Evolutionary conservation across 305 asterid species (phyloP).

Genomic region (Fraxinus baroniana): DNA sequence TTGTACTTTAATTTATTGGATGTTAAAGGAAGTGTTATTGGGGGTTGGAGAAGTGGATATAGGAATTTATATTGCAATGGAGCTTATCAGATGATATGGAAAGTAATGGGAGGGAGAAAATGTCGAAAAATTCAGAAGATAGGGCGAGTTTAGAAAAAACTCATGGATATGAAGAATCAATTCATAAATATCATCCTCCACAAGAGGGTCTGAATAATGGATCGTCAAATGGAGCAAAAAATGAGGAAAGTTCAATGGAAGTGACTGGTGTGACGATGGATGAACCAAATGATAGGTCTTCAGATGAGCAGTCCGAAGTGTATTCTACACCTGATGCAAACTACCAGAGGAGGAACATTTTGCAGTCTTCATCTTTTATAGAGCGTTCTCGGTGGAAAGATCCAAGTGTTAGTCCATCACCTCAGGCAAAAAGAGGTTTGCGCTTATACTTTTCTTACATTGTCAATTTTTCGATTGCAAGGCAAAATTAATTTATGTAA

Average conservation of each 20-base stretch:
- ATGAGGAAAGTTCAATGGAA: conserved; percentile 19
- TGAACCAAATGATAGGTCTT: conserved; percentile 26
- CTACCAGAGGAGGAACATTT: conserved; percentile 25
- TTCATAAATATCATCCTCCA: conserved; percentile 12
- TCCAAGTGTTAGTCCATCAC: conserved; percentile 37
- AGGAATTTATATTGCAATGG: conserved; percentile 29
- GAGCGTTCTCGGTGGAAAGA: conserved; percentile 39
- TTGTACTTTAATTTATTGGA: not conserved
- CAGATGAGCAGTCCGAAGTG: conserved; percentile 43
- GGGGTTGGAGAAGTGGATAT: conserved; percentile 19
- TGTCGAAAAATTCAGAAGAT: conserved; percentile 28
- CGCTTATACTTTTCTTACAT: conserved; percentile 8
- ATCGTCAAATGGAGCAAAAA: conserved; percentile 14
- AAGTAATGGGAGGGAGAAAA: conserved; percentile 37
- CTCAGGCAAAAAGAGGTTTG: conserved; percentile 55
- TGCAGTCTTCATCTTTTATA: conserved; percentile 39
- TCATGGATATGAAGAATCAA: conserved; percentile 17
- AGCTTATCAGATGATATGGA: conserved; percentile 50
- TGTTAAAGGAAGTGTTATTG: conserved; percentile 8
- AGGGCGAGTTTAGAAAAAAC: conserved; percentile 23
- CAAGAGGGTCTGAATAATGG: conserved; percentile 16
- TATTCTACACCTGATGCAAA: conserved; percentile 46
- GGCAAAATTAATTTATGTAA: not conserved
- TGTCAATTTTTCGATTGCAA: not conserved
- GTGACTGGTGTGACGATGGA: conserved; percentile 19